Evolutionary conservation across 2,329 filamentous ascomycete species (phyloP), one percentile per base, ranked within the genome.

Genomic region (Xylariaceae sp.): DNA sequence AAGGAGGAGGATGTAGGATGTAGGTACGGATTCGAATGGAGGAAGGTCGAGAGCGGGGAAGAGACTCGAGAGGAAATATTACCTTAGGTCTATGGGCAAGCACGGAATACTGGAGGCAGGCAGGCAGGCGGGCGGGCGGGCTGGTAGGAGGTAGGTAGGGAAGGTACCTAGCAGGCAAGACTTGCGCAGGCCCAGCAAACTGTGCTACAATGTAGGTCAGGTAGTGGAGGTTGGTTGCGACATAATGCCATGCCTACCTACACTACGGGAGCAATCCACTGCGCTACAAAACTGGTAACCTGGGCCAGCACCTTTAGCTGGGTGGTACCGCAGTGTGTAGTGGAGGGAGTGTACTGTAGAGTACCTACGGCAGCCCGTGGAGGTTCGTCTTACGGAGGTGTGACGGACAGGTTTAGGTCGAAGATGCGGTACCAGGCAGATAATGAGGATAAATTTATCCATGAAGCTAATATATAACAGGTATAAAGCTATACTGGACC

Each of bases 1-100:
- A 56, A 58, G 62, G 54, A 59, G 59, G 55, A 58, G 51, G 56
- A 59, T 63, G 23, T 30, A 30, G 23, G 23, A 30, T 30, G 23
- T 30, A 30, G 23, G 23, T 30, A 30, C 23, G 23, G 23, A 30
- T 30, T 30, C 54, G 61, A 57, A 61, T 50, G 59, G 55, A 60
- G 58, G 58, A 57, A 56, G 62, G 57, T 51, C 56, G 60, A 64
- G 58, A 53, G 56, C 53, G 61, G 59, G 58, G 61, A 59, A 44
- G 53, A 60, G 57, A 51, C 49, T 51, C 49, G 49, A 51, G 49
- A 23, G 23, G 30, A 23, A 51, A 35, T 51, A 51, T 51, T 18
- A 18, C 17, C 17, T 18, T 51, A 23, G 49, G 23, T 51, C 23
- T 17, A 23, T 17, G 48, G 18, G 17, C 48, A n/a, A 48, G 45